phyloP scores from a whole-genome alignment of 2,329 filamentous ascomycete species.

The Beauveria bassiana region DNA sequence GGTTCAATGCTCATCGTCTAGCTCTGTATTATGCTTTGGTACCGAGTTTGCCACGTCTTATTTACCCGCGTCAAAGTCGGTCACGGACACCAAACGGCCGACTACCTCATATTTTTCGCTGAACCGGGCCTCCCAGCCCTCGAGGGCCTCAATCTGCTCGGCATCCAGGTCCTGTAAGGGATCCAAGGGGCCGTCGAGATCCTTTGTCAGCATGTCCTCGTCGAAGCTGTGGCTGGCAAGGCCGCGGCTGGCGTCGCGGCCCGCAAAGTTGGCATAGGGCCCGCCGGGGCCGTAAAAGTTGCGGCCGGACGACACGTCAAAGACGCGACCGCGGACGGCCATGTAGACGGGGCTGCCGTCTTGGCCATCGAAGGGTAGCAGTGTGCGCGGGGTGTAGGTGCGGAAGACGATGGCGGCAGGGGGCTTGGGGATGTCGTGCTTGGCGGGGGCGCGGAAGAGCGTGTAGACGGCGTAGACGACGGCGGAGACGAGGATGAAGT shows the following conservation, averaged over 20 bases:
- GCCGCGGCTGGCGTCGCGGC: constrained; percentile 80
- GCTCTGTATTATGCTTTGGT: neutral
- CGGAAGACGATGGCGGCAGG: constrained; percentile 54
- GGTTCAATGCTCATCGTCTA: neutral
- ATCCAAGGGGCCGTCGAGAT: constrained; percentile 77
- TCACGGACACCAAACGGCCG: constrained; percentile 63
- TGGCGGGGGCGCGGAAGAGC: constrained; percentile 42
- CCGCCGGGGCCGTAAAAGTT: constrained; percentile 97
- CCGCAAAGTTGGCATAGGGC: constrained; percentile 93
- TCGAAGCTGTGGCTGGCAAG: constrained; percentile 90
- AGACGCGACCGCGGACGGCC: constrained; percentile 83
- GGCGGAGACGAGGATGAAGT: constrained; percentile 49
- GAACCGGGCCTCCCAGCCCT: constrained; percentile 92
- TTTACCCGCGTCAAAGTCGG: constrained; percentile 24
- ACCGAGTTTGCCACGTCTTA: neutral
- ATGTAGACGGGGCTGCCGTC: constrained; percentile 73
- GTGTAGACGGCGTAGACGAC: constrained; percentile 52
- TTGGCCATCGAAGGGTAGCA: constrained; percentile 79
- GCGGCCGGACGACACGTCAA: constrained; percentile 78
- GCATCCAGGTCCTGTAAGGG: constrained; percentile 60
- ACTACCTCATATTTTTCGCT: constrained; percentile 92
- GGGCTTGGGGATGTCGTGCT: constrained; percentile 40
- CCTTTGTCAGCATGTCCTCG: constrained; percentile 87
- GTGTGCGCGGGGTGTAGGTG: constrained; percentile 67
- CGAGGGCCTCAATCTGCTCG: constrained; percentile 75